phyloP scores from a whole-genome alignment of 2,329 filamentous ascomycete species.

The Aspergillus bombycis region DNA sequence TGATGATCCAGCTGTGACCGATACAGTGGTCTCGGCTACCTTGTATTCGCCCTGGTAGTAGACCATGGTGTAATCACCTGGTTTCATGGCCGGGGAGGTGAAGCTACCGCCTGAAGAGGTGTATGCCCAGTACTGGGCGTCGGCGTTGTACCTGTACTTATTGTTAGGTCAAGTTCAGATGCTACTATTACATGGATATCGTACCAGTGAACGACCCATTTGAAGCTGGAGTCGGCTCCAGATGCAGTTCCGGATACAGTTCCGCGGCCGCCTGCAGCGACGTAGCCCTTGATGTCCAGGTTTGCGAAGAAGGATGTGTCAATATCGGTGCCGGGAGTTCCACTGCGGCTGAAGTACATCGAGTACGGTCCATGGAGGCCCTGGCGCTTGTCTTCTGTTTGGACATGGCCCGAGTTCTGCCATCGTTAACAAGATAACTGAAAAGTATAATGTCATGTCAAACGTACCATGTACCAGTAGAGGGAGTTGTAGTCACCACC shows the following conservation, averaged over 20 bases:
- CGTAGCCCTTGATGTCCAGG: slow-evolving; percentile 62
- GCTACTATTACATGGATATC: not conserved
- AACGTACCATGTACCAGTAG: slow-evolving; percentile 64
- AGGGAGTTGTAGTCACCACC: slow-evolving; percentile 60
- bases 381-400: slow-evolving; percentile 64
- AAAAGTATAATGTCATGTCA: no score
- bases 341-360: slow-evolving; percentile 62
- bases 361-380: slow-evolving; percentile 70
- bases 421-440: slow-evolving; percentile 1
- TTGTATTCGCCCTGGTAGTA: slow-evolving; percentile 64
- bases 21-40: slow-evolving; percentile 55
- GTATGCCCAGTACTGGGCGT: slow-evolving; percentile 68
- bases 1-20: slow-evolving; percentile 54
- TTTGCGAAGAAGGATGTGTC: slow-evolving; percentile 64
- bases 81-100: slow-evolving; percentile 68
- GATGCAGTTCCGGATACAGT: slow-evolving; percentile 63
- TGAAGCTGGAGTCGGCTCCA: slow-evolving; percentile 57
- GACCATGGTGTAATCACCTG: slow-evolving; percentile 70
- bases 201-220: slow-evolving; percentile 65
- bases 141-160: slow-evolving; percentile 53
- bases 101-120: slow-evolving; percentile 59
- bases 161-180: not conserved
- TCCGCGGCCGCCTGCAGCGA: slow-evolving; percentile 59
- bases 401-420: slow-evolving; percentile 64
- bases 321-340: slow-evolving; percentile 54